Percentiles rank a stretch among this genome's conserved stretches.
Evolutionary conservation across 1,139 yeast genomes (phyloP).

Genomic region (Saccharomyces hybrid): DNA sequence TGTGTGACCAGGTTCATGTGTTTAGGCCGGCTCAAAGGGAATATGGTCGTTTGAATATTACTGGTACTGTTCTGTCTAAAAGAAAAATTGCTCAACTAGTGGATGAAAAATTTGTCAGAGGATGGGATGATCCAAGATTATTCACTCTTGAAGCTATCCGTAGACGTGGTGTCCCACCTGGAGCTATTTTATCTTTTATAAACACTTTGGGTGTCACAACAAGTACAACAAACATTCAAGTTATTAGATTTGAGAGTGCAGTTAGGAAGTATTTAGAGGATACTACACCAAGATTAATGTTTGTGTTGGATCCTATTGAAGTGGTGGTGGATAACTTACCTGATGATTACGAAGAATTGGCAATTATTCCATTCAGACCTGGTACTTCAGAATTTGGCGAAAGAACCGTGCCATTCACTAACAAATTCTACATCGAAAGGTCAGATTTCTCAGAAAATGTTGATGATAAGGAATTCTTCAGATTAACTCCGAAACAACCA

Average conservation of each 20-base stretch:
- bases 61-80: conserved; percentile 91
- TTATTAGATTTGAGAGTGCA: conserved; percentile 79
- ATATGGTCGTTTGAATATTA: conserved; percentile 89
- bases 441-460: conserved; percentile 75
- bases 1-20: conserved; percentile 90
- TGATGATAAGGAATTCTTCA: conserved; percentile 56
- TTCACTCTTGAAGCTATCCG: conserved; percentile 90
- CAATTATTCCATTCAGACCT: conserved; percentile 84
- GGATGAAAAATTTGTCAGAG: conserved; percentile 72
- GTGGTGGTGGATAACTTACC: conserved; percentile 76
- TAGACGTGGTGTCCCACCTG: conserved; percentile 99
- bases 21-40: conserved; percentile 98
- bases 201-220: conserved; percentile 97
- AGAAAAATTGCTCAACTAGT: conserved; percentile 93
- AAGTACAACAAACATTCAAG: conserved; percentile 84
- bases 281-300: conserved; percentile 91
- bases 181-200: conserved; percentile 87
- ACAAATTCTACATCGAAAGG: conserved; percentile 73
- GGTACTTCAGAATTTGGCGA: conserved; percentile 68
- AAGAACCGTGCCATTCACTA: conserved; percentile 71
- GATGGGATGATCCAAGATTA: conserved; percentile 98
- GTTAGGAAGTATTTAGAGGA: conserved; percentile 83
- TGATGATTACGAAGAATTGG: conserved; percentile 61
- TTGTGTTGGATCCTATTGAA: conserved; percentile 80
- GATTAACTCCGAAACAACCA: conserved; percentile 83